These are phyloP conservation scores for Backusella luteola DNA, from an alignment of 192 early-diverging fungal species.

Conservation along the genomic window DNA sequence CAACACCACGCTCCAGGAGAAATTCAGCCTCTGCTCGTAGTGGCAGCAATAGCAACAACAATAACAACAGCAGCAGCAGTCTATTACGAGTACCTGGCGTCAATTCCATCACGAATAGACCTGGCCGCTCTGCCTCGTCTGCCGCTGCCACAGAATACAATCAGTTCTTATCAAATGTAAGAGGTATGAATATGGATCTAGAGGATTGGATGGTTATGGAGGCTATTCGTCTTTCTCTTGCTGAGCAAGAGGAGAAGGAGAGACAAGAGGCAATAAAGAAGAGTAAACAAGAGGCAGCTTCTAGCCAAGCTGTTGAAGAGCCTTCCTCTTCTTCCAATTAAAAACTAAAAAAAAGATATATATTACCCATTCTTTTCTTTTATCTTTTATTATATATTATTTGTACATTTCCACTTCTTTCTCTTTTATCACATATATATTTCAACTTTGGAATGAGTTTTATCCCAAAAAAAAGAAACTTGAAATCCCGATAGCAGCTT, in stretches of 20 bases:
- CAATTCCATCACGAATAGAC: slow-evolving; percentile 21
- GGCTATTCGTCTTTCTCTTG: slow-evolving; percentile 78
- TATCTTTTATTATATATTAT: not conserved
- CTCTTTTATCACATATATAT: not conserved
- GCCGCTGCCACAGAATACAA: slow-evolving; percentile 55
- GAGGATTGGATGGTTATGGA: slow-evolving; percentile 94
- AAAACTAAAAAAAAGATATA: not conserved
- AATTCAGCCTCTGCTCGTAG: slow-evolving; percentile 24
- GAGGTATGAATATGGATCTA: slow-evolving; percentile 76
- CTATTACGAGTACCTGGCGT: slow-evolving; percentile 13
- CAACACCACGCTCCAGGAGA: slow-evolving; percentile 45
- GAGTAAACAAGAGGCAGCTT: not conserved
- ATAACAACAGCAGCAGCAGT: not conserved
- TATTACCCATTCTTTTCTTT: not conserved
- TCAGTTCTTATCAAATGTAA: slow-evolving; percentile 63
- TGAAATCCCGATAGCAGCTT: not conserved
- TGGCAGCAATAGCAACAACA: not conserved
- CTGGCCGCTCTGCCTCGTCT: slow-evolving; percentile 35
- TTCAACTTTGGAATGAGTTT: not conserved
- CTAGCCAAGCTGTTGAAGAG: not conserved
- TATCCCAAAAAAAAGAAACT: not conserved
- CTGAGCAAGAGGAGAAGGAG: slow-evolving; percentile 55
- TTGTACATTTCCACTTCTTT: not conserved
- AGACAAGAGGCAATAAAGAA: slow-evolving; percentile 33
- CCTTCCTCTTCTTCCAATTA: not conserved